phyloP scores from a whole-genome alignment of 2,329 filamentous ascomycete species.

The Trichoderma guizhouense region DNA sequence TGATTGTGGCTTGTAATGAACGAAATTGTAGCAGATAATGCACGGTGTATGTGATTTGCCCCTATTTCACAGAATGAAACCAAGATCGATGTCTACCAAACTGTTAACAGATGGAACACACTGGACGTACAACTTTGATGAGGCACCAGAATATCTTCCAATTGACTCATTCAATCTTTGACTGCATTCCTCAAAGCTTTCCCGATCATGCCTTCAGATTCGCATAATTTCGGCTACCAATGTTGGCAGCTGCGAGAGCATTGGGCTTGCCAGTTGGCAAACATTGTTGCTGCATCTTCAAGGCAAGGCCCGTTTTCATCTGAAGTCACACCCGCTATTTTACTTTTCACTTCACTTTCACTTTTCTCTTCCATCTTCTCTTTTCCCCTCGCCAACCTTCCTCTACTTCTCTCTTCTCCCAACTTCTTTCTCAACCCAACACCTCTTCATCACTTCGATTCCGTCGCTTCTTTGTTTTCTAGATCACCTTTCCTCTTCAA shows the following conservation, averaged over 20 bases:
- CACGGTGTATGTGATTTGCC: not conserved
- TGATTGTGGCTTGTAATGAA: too few species aligned
- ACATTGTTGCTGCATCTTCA: not conserved
- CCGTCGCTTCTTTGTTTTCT: not conserved
- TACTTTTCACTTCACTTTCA: not conserved
- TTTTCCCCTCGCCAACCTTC: too few species aligned
- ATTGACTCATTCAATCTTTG: too few species aligned
- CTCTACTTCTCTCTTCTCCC: not conserved
- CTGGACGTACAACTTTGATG: not conserved
- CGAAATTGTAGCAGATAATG: too few species aligned
- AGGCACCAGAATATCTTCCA: not conserved
- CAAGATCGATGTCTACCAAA: too few species aligned
- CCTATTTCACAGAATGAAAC: not conserved
- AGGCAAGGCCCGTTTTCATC: slow-evolving; percentile 4
- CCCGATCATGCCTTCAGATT: not conserved
- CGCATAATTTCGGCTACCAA: not conserved
- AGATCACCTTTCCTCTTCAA: not conserved
- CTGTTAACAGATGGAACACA: not conserved
- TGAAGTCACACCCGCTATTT: not conserved
- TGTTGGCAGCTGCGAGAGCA: not conserved
- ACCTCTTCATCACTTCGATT: not conserved
- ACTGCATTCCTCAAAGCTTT: not conserved
- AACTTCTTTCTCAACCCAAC: not conserved
- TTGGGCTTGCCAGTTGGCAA: slow-evolving; percentile 19
- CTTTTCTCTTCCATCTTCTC: not conserved